A percentile compares a stretch with the other conserved stretches of the same genome.
Conservation (phyloP, 441 rosid genomes). For the Macaranga tanarius region DNA sequence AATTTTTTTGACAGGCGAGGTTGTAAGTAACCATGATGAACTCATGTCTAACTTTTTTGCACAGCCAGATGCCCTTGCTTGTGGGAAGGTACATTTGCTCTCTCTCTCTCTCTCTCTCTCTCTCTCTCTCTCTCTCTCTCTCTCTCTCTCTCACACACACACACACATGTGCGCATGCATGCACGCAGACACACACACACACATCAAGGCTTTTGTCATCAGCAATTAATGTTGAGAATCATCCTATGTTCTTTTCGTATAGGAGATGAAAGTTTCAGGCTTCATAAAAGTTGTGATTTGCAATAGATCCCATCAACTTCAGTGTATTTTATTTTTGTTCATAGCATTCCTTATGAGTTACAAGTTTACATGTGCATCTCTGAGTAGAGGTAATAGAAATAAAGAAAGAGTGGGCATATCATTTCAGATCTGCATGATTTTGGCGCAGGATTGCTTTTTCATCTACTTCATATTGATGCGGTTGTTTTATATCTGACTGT, state of each 20-base stretch:
- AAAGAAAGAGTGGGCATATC: too few species aligned
- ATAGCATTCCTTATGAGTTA: not conserved
- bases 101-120: not conserved
- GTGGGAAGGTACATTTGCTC: conserved; percentile 69
- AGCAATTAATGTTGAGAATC: too few species aligned
- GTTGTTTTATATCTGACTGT: conserved; percentile 8
- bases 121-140: too few species aligned
- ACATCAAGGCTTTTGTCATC: too few species aligned
- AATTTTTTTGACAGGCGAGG: conserved; percentile 58
- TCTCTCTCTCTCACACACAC: too few species aligned
- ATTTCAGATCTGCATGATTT: not conserved
- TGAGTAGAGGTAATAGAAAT: not conserved
- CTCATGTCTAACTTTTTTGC: conserved; percentile 99
- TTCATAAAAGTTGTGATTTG: too few species aligned
- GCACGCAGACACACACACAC: too few species aligned
- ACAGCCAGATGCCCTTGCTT: conserved; percentile 96
- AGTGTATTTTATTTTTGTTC: too few species aligned
- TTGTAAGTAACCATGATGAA: conserved; percentile 93
- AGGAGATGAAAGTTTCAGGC: too few species aligned
- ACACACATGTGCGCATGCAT: too few species aligned
- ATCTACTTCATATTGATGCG: conserved; percentile 1
- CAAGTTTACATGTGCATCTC: not conserved
- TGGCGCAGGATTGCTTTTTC: not conserved
- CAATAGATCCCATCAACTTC: too few species aligned
- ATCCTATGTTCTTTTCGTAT: too few species aligned